A percentile compares a stretch with the other conserved stretches of the same genome.
These are phyloP conservation scores for Cinnamomum micranthum DNA, from an alignment of 164 flowering plant genomes.

Conservation along the genomic window DNA sequence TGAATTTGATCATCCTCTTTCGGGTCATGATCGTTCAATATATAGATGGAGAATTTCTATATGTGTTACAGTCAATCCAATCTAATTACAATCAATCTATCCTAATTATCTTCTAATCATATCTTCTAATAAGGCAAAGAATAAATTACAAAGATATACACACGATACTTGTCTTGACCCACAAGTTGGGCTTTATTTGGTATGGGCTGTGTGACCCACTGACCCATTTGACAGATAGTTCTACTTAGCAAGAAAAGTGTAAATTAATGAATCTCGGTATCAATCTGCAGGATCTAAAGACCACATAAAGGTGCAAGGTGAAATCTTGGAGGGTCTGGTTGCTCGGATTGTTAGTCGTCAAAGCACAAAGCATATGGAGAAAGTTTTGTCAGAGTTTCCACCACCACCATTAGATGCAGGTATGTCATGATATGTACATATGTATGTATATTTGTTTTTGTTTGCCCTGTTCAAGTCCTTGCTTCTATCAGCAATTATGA, in stretches of 20 bases:
- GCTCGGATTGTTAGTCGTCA: conserved; percentile 87
- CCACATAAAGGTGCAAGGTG: conserved; percentile 84
- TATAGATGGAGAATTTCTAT: no score
- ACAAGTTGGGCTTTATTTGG: no score
- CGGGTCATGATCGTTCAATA: no score
- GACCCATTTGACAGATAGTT: no score
- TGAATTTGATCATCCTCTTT: no score
- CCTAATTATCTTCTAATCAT: no score
- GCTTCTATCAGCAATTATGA: not conserved
- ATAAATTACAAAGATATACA: no score
- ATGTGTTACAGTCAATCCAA: no score
- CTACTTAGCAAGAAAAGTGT: not conserved
- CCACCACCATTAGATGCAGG: conserved; percentile 61
- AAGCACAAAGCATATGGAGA: conserved; percentile 71
- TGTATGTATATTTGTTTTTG: not conserved
- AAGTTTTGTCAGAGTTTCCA: conserved; percentile 62
- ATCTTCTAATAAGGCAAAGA: no score
- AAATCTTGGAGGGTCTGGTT: conserved; percentile 95
- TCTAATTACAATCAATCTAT: no score
- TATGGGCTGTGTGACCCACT: no score
- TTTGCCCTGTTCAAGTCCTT: not conserved
- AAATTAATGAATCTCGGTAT: conserved; percentile 1
- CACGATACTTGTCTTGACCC: no score
- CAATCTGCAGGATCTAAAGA: conserved; percentile 74
- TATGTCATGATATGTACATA: conserved; percentile 16